A percentile compares a stretch with the other conserved stretches of the same genome.
Conservation (phyloP, 2,329 filamentous ascomycete species). For the Microdochium paspali region DNA sequence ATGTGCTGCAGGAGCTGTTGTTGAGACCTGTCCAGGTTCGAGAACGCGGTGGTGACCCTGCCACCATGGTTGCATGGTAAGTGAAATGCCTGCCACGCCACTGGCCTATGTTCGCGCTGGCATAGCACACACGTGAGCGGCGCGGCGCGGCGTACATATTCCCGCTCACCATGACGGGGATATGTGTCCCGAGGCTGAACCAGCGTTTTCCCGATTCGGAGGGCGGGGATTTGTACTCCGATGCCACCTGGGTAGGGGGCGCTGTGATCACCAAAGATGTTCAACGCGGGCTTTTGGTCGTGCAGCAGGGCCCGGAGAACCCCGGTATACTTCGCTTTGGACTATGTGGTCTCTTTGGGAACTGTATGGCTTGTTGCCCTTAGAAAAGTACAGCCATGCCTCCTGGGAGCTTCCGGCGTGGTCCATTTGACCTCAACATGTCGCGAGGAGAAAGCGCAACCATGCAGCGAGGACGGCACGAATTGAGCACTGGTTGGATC, state of each 20-base stretch:
- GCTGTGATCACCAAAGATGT: neutral
- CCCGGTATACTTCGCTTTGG: neutral
- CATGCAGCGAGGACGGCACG: neutral
- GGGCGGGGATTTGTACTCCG: neutral
- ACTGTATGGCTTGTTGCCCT: neutral
- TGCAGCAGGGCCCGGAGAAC: neutral
- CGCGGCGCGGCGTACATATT: neutral
- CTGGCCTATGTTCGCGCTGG: neutral
- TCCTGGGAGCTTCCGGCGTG: neutral
- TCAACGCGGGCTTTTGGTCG: neutral
- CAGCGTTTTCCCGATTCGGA: no score
- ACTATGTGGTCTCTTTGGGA: neutral
- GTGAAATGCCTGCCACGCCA: neutral
- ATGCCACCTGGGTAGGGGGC: neutral
- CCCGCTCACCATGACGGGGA: neutral
- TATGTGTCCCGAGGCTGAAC: neutral
- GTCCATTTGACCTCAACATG: neutral
- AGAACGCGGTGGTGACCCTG: neutral
- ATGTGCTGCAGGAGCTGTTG: neutral
- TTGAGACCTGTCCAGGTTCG: neutral
- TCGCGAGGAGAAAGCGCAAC: neutral
- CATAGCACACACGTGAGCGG: neutral
- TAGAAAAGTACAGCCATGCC: neutral
- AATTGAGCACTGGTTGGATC: conserved; percentile 13
- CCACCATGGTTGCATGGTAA: neutral